Base-by-base conservation (phyloP, 495 filamentous ascomycete species). In the Elaphomyces granulatus region DNA sequence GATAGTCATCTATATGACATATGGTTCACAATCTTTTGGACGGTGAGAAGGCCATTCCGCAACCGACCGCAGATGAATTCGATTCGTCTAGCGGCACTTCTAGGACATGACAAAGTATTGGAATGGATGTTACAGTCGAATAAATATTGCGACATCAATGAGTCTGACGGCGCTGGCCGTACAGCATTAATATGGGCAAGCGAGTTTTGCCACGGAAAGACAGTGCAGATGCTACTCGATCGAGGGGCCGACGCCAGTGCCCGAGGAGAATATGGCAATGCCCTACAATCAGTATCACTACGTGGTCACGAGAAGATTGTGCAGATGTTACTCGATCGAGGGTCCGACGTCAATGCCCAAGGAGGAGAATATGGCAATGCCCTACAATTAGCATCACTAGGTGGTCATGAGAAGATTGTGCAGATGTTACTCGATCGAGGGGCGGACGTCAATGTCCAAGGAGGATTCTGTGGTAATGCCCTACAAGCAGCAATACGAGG, bases 101-200 rank as follows among this genome's bases (percentile, higher is more conserved):
- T 40, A 40, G 44, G 50, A 6, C 50, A 50, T 46, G 34, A 48
- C 32, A 32, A 41, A 21, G 47, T 45, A 41, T 40, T 48, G 20
- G 3, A 35, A 9, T 31, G 14, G 43, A 31, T 52, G 33, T 28
- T 52, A 19, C 17, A 10, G 15, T 9, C 26, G 2, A 32, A 32
- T 19, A 35, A 40, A 38, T n/a, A n/a, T n/a, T 41, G 33, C 8
- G 33, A 41, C 38, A 23, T 42, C 1, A 42, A 47, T 40, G n/a
- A 18, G 12, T 3, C 17, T 2, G 44, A 49, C 41, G 17, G 18
- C 18, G 42, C 38, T 16, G 20, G 36, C 3, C 40, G 38, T 2
- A 52, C 45, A 2, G 54, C 54, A 2, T 34, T 61, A 0, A 37
- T 47, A 20, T 44, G 39, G 19, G 54, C 54, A 8, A 40, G 47